Percentiles rank a stretch among this genome's conserved stretches.
phyloP scores from a whole-genome alignment of 768 basidiomycete species.

The Podaxis pistillaris region DNA sequence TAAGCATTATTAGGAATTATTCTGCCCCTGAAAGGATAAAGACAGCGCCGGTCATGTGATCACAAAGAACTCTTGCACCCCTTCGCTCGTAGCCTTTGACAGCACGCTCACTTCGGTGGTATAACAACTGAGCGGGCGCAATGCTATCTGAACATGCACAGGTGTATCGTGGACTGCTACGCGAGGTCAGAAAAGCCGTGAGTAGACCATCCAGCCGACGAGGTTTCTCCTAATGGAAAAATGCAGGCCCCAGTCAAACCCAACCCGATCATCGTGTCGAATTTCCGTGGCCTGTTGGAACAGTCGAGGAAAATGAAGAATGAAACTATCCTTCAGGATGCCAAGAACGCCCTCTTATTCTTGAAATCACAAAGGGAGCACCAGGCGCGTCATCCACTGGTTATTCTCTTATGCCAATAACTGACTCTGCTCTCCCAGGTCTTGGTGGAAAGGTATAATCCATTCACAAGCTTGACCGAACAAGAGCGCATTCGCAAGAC shows the following conservation, averaged over 20 bases:
- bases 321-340: conserved; percentile 38
- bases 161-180: conserved; percentile 51
- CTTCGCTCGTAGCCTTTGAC: background rate
- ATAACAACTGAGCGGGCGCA: background rate
- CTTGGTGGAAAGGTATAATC: conserved; percentile 86
- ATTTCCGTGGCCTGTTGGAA: conserved; percentile 57
- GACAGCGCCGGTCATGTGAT: background rate
- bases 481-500: conserved; percentile 84
- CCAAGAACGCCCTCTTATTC: conserved; percentile 65
- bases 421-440: conserved; percentile 40
- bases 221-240: conserved; percentile 15
- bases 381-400: conserved; percentile 52
- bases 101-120: background rate
- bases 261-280: conserved; percentile 42
- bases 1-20: background rate
- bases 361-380: conserved; percentile 71
- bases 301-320: conserved; percentile 28
- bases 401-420: background rate
- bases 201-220: conserved; percentile 18
- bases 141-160: conserved; percentile 33
- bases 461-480: conserved; percentile 71
- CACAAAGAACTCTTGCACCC: background rate
- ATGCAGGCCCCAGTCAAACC: conserved; percentile 34
- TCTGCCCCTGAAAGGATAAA: background rate
- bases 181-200: conserved; percentile 55